Evolutionary conservation across 495 filamentous ascomycete species (phyloP), one percentile per base, ranked within the genome.

Genomic region (Trichoderma virens): DNA sequence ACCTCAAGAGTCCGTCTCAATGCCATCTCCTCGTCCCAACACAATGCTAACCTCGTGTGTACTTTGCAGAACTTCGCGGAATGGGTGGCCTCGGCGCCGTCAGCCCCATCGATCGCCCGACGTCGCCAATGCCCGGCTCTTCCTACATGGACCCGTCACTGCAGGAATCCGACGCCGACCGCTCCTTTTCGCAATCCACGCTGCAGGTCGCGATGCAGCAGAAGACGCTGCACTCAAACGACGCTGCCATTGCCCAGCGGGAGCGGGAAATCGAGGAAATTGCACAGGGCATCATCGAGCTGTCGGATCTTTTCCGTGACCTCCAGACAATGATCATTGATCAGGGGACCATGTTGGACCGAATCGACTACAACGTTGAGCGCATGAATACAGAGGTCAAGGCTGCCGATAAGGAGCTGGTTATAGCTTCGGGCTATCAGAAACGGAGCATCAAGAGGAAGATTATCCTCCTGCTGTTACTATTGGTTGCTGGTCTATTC

Each of bases 191-290:
- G 3, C 91, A 97, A 73, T 87, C 90, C 0, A 90, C 92, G 0
- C 82, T 98, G 7, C 91, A 96, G 71, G 80, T 85, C n/a, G 76
- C 81, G 4, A 79, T 82, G 11, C 78, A 77, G 64, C 86, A 90
- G 67, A 85, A 86, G 61, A 79, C 83, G 23, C 80, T 88, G 6
- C 86, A 89, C 28, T 86, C 86, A 63, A 93, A 95, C 70, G 94
- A 98, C 69, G 80, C 86, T 1, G 87, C 84, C 16, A 98, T 98
- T 68, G 85, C 86, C 63, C 94, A 97, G 72, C 89, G 94, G 62
- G 94, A 98, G 76, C 84, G 87, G n/a, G 94, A 97, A 72, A 98
- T 98, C 75, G 94, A 93, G 65, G 91, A 97, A 66, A 98, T 98
- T 65, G 94, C 94, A 0, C 92, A 96, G 70, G 94, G 94, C 47